These are phyloP conservation scores for Ustilago curta DNA, from an alignment of 1,284 basidiomycete species.

Conservation along the genomic window DNA sequence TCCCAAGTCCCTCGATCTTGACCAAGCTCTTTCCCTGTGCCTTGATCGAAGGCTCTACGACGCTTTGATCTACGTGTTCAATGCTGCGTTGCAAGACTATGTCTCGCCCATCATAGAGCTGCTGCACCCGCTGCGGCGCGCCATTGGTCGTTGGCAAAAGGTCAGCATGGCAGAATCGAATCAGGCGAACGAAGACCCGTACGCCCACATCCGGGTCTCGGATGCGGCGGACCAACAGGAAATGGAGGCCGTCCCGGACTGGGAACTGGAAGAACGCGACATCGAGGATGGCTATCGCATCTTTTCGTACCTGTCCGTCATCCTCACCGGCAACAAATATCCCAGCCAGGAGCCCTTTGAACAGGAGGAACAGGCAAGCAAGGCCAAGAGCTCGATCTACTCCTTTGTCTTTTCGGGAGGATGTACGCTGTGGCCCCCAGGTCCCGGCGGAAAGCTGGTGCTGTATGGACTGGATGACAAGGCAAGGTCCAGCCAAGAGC, in stretches of 20 bases:
- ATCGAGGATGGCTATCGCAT: conserved; percentile 85
- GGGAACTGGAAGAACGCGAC: conserved; percentile 42
- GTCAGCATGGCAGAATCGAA: not conserved
- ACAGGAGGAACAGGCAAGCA: conserved; percentile 70
- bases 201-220: conserved; percentile 25
- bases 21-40: conserved; percentile 90
- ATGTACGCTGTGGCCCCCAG: conserved; percentile 81
- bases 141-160: conserved; percentile 48
- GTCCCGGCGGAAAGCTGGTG: conserved; percentile 78
- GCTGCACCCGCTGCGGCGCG: conserved; percentile 50
- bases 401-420: conserved; percentile 84
- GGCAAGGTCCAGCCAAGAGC: conserved; percentile 73
- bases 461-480: conserved; percentile 71
- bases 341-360: conserved; percentile 82
- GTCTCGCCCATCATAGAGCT: conserved; percentile 89
- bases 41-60: conserved; percentile 86
- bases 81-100: conserved; percentile 86
- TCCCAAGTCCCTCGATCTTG: conserved; percentile 88
- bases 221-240: conserved; percentile 6
- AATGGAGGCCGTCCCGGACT: conserved; percentile 3
- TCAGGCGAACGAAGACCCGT: conserved; percentile 22
- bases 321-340: conserved; percentile 86
- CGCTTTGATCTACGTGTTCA: conserved; percentile 93
- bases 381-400: conserved; percentile 73
- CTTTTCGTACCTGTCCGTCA: conserved; percentile 88